Percentiles rank a stretch among this genome's conserved stretches.
Evolutionary conservation across 2,329 filamentous ascomycete species (phyloP).

Genomic region (Orbilia ellipsospora): DNA sequence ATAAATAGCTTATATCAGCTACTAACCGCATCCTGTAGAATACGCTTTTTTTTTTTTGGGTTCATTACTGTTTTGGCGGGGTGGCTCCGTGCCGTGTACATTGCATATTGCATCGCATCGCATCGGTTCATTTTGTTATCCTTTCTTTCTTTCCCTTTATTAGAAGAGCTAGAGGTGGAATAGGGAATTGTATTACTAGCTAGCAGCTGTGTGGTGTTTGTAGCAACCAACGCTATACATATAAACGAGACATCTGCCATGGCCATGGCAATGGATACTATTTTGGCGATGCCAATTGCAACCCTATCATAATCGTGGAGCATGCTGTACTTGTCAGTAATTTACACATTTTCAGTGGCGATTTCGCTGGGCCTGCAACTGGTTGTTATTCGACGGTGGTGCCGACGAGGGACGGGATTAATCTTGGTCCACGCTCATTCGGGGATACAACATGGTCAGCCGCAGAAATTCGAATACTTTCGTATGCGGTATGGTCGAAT

Average conservation of each 20-base stretch:
- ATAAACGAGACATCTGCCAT: not conserved
- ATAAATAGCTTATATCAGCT: conserved; percentile 18
- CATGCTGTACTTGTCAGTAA: not conserved
- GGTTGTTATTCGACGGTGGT: too few relatives aligned
- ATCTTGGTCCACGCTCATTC: conserved; percentile 14
- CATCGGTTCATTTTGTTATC: not conserved
- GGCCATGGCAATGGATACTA: not conserved
- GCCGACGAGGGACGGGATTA: conserved; percentile 20
- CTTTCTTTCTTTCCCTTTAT: too few relatives aligned
- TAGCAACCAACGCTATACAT: too few relatives aligned
- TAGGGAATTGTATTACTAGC: not conserved
- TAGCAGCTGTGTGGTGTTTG: too few relatives aligned
- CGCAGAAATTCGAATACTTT: too few relatives aligned
- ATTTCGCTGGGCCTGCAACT: not conserved
- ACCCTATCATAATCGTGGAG: too few relatives aligned
- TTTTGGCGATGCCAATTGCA: not conserved
- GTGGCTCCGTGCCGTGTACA: conserved; percentile 17
- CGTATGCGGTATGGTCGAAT: too few relatives aligned
- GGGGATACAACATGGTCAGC: not conserved
- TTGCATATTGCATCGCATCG: not conserved
- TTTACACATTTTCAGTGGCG: not conserved
- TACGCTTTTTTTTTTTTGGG: not conserved
- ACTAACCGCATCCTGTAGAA: conserved; percentile 12
- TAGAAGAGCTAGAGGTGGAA: too few relatives aligned
- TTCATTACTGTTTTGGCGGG: not conserved